Evolutionary conservation across 1,139 yeast genomes (phyloP), one percentile per base, ranked within the genome.

Genomic region (Pichia sp.): DNA sequence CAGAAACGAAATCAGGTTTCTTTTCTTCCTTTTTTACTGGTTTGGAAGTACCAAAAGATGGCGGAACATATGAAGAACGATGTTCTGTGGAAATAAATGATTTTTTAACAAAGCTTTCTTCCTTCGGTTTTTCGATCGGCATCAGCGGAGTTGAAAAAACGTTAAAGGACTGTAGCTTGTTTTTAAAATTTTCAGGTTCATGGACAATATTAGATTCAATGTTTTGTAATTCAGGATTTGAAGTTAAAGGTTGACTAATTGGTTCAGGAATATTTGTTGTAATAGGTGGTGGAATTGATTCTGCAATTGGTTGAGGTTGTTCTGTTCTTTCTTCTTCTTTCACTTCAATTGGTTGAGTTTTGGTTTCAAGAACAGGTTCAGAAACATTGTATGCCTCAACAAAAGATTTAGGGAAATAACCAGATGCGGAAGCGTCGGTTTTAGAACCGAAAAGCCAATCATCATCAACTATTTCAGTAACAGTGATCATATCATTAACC

Each of bases 341-440:
- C 7, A 23, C 22, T 9, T 7, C 21, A 10, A 21, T n/a, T 13
- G 39, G 36, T 11, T 22, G 14, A 3, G 18, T 3, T 15, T 26
- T 23, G 2, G n/a, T 7, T 22, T 19, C 23, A 13, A 6, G 31
- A 11, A 35, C 41, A 21, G 42, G 35, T 19, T 32, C 37, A 18
- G 36, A 25, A 18, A 30, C 36, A 10, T 33, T 36, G 27, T 51
- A 46, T 14, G 42, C 37, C 46, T 77, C 78, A 5, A 91, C 97
- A 65, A 86, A 91, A 58, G 78, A 80, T 60, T 76, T 78, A 7
- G 98, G 98, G 54, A 91, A 91, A 68, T 89, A 81, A 8, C 98
- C 98, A 28, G 72, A 61, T 42, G 66, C 74, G 4, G 56, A 48
- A 3, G 38, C 16, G 8, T 46, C 44, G 23, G 54, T 54, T 16